These are phyloP conservation scores for Saksenaea vasiformis DNA, from an alignment of 371 early-diverging fungal species.

Conservation along the genomic window DNA sequence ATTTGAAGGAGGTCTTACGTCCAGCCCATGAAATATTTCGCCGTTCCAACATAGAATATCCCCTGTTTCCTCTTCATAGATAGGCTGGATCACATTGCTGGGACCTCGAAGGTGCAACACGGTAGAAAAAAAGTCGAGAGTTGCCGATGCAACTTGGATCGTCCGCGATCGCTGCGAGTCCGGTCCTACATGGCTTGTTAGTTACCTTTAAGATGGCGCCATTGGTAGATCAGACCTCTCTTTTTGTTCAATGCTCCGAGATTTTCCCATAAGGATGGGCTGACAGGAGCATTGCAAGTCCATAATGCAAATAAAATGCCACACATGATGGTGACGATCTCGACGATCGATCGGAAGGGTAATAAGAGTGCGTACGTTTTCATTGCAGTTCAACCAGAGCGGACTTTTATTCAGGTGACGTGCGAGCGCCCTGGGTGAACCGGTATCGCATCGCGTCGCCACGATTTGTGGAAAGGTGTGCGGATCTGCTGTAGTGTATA, in stretches of 20 bases:
- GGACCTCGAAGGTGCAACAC: slow-evolving; percentile 84
- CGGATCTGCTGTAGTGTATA: no score
- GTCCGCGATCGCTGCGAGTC: slow-evolving; percentile 40
- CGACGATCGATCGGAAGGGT: neutral
- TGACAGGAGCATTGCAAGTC: neutral
- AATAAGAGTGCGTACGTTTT: neutral
- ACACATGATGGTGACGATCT: slow-evolving; percentile 30
- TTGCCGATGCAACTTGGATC: slow-evolving; percentile 5
- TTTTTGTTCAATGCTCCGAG: slow-evolving; percentile 46
- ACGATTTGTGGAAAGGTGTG: no score
- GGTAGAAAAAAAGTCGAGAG: slow-evolving; percentile 61
- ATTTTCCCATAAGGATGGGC: slow-evolving; percentile 34
- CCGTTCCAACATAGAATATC: slow-evolving; percentile 83
- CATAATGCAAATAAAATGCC: slow-evolving; percentile 47
- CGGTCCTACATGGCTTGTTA: slow-evolving; percentile 34
- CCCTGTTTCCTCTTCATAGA: slow-evolving; percentile 37
- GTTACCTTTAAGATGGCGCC: neutral
- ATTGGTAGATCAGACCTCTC: slow-evolving; percentile 38
- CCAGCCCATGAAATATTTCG: slow-evolving; percentile 77
- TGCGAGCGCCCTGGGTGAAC: no score
- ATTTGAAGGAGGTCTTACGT: slow-evolving; percentile 27
- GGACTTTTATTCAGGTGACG: no score
- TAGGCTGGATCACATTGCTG: slow-evolving; percentile 68
- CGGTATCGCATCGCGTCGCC: no score
- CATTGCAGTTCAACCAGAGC: no score